Evolutionary conservation across 805 yeast species (phyloP), one percentile per base, ranked within the genome.

Genomic region (Blastobotrys peoriensis): DNA sequence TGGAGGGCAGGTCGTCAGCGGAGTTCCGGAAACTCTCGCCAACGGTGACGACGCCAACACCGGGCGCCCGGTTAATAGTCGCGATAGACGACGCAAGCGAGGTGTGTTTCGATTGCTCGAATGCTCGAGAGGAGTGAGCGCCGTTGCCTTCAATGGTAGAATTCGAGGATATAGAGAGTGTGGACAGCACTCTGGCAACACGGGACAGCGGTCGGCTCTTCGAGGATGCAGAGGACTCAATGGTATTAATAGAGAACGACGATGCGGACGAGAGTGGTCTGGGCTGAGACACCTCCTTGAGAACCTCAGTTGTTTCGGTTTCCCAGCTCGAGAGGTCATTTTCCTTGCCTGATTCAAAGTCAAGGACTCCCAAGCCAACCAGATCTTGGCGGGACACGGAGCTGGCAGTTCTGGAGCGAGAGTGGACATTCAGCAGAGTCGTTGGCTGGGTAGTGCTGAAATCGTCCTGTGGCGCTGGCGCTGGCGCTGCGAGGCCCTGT

Each of bases 101-200:
- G 34, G 35, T 34, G 30, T 25, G 30, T 25, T 25, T 25, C 30
- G 30, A 25, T 25, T 13, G 8, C 30, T 25, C 30, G 13, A 25
- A 13, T 8, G 8, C 13, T 8, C 13, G 8, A 25, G 30, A 25
- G 10, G 30, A 25, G 41, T 40, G 23, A 34, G 40, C 38, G 20
- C 37, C 1, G 23, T 43, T 22, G 37, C 43, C 47, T 21, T 43
- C 48, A 16, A 51, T 20, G 3, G 57, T 50, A 18, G 41, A 45
- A 16, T 48, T 52, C 6, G 56, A 52, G 10, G 56, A 52, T 13
- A 47, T 44, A 1, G 56, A 52, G 25, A 52, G 44, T 4, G 47
- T 30, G 5, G 36, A 40, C 36, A 16, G 43, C 25, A 17, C 47
- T 22, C 19, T 41, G 28, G 15, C 36, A 8, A 33, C 20, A 17